Percentiles rank a stretch among this genome's conserved stretches.
These are phyloP conservation scores for Simplicillium aogashimaense DNA, from an alignment of 2,329 filamentous ascomycete species.

Conservation along the genomic window DNA sequence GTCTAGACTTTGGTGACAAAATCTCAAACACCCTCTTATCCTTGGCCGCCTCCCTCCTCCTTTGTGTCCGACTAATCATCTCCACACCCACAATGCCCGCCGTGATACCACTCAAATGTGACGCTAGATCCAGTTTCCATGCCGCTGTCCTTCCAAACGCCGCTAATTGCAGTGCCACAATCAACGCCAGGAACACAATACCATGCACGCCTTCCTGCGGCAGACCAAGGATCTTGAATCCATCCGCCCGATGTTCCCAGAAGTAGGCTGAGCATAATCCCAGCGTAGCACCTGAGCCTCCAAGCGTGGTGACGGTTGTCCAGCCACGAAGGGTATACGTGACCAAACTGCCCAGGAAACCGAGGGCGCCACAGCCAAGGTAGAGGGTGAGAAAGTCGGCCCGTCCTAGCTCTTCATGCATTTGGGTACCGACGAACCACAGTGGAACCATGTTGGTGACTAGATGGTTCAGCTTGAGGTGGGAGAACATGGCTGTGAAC, in stretches of 20 bases:
- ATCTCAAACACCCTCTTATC: neutral
- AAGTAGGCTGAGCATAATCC: constrained; percentile 54
- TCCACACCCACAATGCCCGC: constrained; percentile 33
- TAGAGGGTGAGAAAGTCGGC: constrained; percentile 62
- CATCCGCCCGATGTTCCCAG: constrained; percentile 45
- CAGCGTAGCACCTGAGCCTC: constrained; percentile 56
- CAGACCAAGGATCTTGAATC: constrained; percentile 46
- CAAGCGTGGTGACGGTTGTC: constrained; percentile 43
- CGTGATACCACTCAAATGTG: constrained; percentile 41
- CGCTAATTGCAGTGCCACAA: constrained; percentile 39
- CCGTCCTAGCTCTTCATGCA: constrained; percentile 63
- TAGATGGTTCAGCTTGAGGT: constrained; percentile 53
- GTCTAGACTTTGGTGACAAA: too few relatives aligned
- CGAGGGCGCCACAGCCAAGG: constrained; percentile 45
- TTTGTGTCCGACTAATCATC: constrained; percentile 15
- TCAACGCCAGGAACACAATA: constrained; percentile 40
- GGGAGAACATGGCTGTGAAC: constrained; percentile 59
- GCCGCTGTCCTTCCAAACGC: constrained; percentile 31
- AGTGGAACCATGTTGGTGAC: constrained; percentile 55
- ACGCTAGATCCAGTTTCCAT: constrained; percentile 37
- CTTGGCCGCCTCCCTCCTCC: constrained; percentile 3
- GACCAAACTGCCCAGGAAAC: constrained; percentile 48
- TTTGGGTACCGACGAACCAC: constrained; percentile 53
- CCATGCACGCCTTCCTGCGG: constrained; percentile 49
- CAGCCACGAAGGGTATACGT: constrained; percentile 34